These are phyloP conservation scores for Catenaria anguillulae DNA, from an alignment of 371 early-diverging fungal genomes.

Conservation along the genomic window DNA sequence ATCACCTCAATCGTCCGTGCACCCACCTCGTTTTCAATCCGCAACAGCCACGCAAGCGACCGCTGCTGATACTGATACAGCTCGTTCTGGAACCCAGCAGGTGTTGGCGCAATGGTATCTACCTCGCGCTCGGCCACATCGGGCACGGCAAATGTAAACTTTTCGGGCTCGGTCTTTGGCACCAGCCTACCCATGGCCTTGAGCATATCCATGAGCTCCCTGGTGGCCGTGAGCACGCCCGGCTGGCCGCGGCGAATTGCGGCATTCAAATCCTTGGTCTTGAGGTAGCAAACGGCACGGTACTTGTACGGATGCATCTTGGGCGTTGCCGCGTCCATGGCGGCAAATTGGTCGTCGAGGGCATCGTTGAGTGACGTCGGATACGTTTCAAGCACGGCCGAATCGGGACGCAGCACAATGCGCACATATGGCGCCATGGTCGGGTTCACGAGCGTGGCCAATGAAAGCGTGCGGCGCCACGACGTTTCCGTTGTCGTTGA, in stretches of 20 bases:
- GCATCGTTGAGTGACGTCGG: too few species aligned
- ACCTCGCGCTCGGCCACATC: not conserved
- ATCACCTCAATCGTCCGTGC: not conserved
- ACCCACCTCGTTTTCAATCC: not conserved
- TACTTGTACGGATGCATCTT: not conserved
- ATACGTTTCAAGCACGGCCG: too few species aligned
- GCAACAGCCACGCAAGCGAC: not conserved
- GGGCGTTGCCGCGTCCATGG: too few species aligned
- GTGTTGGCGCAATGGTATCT: not conserved
- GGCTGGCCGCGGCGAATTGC: not conserved
- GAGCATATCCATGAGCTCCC: not conserved
- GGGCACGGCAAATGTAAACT: not conserved
- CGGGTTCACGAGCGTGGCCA: too few species aligned
- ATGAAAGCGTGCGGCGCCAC: too few species aligned
- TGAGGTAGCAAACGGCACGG: not conserved
- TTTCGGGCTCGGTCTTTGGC: not conserved
- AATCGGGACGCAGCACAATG: too few species aligned
- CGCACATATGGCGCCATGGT: too few species aligned
- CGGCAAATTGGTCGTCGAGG: too few species aligned
- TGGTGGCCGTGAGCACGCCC: not conserved
- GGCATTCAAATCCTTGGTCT: not conserved
- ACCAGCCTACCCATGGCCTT: too few species aligned
- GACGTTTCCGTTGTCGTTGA: too few species aligned
- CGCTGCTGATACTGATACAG: not conserved
- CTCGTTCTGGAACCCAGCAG: not conserved